A percentile compares a stretch with the other conserved stretches of the same genome.
Conservation (phyloP, 257 asterid species). For the Ilex aquifolium region DNA sequence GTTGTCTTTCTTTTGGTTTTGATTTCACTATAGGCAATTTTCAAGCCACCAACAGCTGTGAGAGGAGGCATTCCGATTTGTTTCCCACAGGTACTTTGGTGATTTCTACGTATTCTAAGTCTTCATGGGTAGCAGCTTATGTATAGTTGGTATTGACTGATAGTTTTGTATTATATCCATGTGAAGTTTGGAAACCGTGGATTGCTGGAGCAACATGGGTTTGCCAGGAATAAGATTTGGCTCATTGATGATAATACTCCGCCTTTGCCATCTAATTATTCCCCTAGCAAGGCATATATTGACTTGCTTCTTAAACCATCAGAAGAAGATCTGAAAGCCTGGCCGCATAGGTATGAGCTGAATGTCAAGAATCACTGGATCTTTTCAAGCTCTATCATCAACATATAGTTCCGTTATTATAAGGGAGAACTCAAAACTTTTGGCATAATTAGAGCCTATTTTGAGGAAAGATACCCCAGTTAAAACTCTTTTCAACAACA, state of each 20-base stretch:
- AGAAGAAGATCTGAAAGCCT: conserved; percentile 78
- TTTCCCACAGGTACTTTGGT: conserved; percentile 73
- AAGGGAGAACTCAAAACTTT: too few species aligned
- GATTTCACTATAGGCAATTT: conserved; percentile 48
- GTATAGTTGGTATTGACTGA: background rate
- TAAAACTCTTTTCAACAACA: too few species aligned
- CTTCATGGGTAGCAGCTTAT: background rate
- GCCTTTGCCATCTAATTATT: conserved; percentile 44
- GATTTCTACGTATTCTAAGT: background rate
- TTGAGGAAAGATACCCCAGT: too few species aligned
- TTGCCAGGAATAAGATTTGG: conserved; percentile 81
- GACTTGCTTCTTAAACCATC: conserved; percentile 84
- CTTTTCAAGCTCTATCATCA: too few species aligned
- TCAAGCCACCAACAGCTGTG: conserved; percentile 82
- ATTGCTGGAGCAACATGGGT: conserved; percentile 77
- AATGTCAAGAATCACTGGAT: background rate
- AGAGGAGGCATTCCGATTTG: conserved; percentile 87
- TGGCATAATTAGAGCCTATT: too few species aligned
- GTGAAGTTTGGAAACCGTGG: conserved; percentile 64
- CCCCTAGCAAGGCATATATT: conserved; percentile 59
- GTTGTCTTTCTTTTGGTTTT: too few species aligned
- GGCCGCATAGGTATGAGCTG: conserved; percentile 70
- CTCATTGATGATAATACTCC: conserved; percentile 75
- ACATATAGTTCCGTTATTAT: too few species aligned
- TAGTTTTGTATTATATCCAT: conserved; percentile 8